These are phyloP conservation scores for Leucocoprinus sp. DNA, from an alignment of 768 basidiomycete species.

Conservation along the genomic window DNA sequence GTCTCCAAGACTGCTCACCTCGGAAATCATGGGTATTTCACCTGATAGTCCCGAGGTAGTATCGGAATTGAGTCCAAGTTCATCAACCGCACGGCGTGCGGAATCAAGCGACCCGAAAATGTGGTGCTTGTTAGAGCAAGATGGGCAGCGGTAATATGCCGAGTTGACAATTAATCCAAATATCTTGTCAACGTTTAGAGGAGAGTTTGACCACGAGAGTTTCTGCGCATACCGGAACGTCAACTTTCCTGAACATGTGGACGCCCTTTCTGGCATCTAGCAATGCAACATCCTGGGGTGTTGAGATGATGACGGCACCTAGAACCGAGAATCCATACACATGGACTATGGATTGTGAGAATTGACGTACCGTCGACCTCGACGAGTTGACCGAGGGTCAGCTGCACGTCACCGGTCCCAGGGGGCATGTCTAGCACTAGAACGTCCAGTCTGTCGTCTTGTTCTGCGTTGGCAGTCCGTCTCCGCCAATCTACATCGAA, in stretches of 20 bases:
- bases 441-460: conserved; percentile 58
- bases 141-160: conserved; percentile 72
- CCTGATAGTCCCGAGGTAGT: neutral
- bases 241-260: conserved; percentile 83
- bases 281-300: conserved; percentile 90
- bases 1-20: conserved; percentile 8
- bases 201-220: neutral
- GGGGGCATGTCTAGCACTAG: conserved; percentile 96
- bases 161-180: conserved; percentile 84
- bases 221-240: conserved; percentile 61
- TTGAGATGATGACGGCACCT: conserved; percentile 93
- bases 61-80: neutral
- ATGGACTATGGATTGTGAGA: neutral
- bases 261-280: conserved; percentile 90
- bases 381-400: conserved; percentile 86
- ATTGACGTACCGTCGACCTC: conserved; percentile 63
- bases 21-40: conserved; percentile 9
- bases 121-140: conserved; percentile 31
- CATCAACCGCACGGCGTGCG: neutral
- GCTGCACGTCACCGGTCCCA: conserved; percentile 92
- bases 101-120: conserved; percentile 8
- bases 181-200: conserved; percentile 41
- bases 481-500: conserved; percentile 89
- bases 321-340: neutral
- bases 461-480: conserved; percentile 17